Conservation (phyloP, 202 grass and related monocot genomes). For the Miscanthus sacchariflorus region DNA sequence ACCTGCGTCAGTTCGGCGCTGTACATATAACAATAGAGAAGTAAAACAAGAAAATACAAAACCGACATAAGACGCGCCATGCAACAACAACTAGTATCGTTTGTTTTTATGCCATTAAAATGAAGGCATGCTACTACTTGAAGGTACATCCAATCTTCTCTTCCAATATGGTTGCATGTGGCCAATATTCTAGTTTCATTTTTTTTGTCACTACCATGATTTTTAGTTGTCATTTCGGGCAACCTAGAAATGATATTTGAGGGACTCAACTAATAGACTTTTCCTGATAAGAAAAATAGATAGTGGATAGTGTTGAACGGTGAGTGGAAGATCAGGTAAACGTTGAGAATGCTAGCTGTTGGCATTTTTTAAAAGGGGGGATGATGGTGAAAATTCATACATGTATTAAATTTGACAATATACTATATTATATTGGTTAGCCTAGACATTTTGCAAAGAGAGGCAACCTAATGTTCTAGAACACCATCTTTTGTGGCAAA, state of each 20-base stretch:
- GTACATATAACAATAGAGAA: too few relatives aligned
- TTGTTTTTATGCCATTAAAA: too few relatives aligned
- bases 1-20: too few relatives aligned
- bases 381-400: not conserved
- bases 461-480: conserved; percentile 17
- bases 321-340: not conserved
- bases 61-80: too few relatives aligned
- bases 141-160: too few relatives aligned
- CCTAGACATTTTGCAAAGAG: not conserved
- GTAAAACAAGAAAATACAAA: too few relatives aligned
- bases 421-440: not conserved
- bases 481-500: conserved; percentile 13
- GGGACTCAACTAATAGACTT: not conserved
- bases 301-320: not conserved
- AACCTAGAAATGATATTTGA: not conserved
- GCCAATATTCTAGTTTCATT: too few relatives aligned
- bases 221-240: too few relatives aligned
- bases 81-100: too few relatives aligned
- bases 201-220: too few relatives aligned
- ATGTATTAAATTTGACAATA: not conserved
- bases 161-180: too few relatives aligned
- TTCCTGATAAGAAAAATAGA: not conserved
- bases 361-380: not conserved
- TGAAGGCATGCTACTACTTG: too few relatives aligned
- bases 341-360: not conserved